Base-by-base conservation (phyloP, 23 red algal genomes). In the Gracilaria domingensis region DNA sequence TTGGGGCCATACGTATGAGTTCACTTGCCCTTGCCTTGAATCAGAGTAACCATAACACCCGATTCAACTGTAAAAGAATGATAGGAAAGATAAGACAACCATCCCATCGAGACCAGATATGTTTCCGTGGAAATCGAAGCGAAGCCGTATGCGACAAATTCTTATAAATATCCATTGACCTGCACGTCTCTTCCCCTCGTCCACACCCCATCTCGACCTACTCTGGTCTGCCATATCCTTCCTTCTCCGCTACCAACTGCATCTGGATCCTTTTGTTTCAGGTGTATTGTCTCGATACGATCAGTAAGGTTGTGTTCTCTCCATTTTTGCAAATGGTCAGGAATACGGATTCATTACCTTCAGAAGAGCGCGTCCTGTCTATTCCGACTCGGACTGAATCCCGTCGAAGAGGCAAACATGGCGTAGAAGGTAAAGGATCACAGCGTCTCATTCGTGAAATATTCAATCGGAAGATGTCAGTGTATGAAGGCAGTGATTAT, bases 391-490 rank as follows among this genome's bases (percentile, higher is more conserved):
- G 67, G 17, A 16, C 24, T 0, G 67, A 73, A n/a, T 73, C 67
- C 0, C 35, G 67, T 23, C 67, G 67, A 0, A 40, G 34, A 24
- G 20, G 44, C 36, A 73, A 8, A 11, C 20, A 16, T 42, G 67
- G 67, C 8, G 30, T 42, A 35, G 34, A 73, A 18, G 67, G 67
- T 0, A 73, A 18, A 20, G 76, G 76, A 4, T 80, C 76, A 4
- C 48, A 80, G 48, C 2, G 48, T 26, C 76, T 25, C 21, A 80
- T 80, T 30, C 48, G 76, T n/a, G 76, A 80, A 35, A 26, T 80
- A 2, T 80, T 80, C 76, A 80, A 58, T 49, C 67, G 35, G 28
- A 73, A 73, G 28, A 58, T 58, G 49, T 38, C 42, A 80, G 25
- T 35, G 6, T 23, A 26, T 16, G 25, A 55, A 35, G 12, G 54